Base-by-base conservation (phyloP, 345 rosid genomes). In the Eucalyptus pauciflora region DNA sequence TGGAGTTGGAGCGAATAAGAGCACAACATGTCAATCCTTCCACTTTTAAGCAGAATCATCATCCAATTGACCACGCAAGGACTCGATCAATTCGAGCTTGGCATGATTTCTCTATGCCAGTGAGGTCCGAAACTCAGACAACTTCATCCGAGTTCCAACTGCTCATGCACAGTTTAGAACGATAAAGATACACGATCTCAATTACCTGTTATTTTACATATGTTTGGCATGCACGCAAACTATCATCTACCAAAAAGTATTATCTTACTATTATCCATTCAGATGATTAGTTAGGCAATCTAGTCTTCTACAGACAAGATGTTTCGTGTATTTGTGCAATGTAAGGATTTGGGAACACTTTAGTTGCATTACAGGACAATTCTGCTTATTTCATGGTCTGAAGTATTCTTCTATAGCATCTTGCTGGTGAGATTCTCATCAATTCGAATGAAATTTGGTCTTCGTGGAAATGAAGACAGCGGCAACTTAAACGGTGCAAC, bases 1-100 rank as follows among this genome's bases (percentile, higher is more conserved):
- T 50, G 86, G 88, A 81, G 52, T 67, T 89, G 86, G 88, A 85
- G 83, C 50, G 87, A 43, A 87, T 89, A 76, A 67, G 76, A 31
- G 48, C 87, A 60, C 80, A 69, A 16, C 80, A 69, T 69, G 80
- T 33, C 6, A 10, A 37, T 33, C 80, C 45, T 33, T 69, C 20
- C 13, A 69, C 76, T 67, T 6, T 67, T 33, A 22, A 67, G 41
- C 76, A 67, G 15, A 67, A 67, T 31, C 76, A 67, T 67, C 41
- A 13, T n/a, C 76, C 41, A 31, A 31, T 15, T 17, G 79, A 1
- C 50, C 31, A n/a, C 76, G 41, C 31, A 31, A 67, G 41, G 76
- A 67, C 41, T 67, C 20, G 76, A 15, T 31, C 76, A 67, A 15
- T 67, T 67, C 76, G 41, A 67, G 76, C 41, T 67, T 31, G 43